These are phyloP conservation scores for Pseudogymnoascus sp. DNA, from an alignment of 2,329 filamentous ascomycete species.

Conservation along the genomic window DNA sequence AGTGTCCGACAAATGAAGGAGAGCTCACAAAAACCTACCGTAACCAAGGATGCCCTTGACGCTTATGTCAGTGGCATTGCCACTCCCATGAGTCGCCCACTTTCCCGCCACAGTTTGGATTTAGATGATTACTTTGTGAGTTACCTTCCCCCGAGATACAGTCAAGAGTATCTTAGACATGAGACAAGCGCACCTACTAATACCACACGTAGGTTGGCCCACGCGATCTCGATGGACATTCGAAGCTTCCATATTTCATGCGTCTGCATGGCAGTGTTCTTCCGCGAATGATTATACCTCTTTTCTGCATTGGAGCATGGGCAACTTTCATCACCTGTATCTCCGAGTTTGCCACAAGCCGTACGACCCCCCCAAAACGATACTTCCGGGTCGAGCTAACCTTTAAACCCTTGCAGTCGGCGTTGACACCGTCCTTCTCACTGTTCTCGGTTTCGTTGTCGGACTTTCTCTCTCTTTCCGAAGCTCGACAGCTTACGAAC, in stretches of 20 bases:
- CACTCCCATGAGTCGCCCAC: neutral
- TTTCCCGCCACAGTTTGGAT: slow-evolving; percentile 8
- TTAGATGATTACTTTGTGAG: slow-evolving; percentile 25
- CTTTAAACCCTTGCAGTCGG: slow-evolving; percentile 31
- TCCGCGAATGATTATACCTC: slow-evolving; percentile 64
- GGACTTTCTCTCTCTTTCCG: slow-evolving; percentile 71
- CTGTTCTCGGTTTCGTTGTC: slow-evolving; percentile 73
- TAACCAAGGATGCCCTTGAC: slow-evolving; percentile 1
- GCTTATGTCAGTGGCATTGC: neutral
- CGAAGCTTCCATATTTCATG: slow-evolving; percentile 67
- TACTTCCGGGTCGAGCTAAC: slow-evolving; percentile 15
- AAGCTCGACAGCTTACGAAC: slow-evolving; percentile 68
- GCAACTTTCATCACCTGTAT: slow-evolving; percentile 55
- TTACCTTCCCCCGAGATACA: neutral
- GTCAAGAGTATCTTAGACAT: neutral
- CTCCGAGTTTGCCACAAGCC: slow-evolving; percentile 34
- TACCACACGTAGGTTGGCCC: slow-evolving; percentile 39
- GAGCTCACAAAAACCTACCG: neutral
- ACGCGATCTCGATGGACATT: slow-evolving; percentile 61
- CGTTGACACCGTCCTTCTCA: slow-evolving; percentile 61
- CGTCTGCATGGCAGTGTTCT: slow-evolving; percentile 67
- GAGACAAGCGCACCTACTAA: neutral
- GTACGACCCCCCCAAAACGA: slow-evolving; percentile 12
- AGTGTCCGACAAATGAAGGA: neutral
- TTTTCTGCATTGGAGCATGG: slow-evolving; percentile 55